Evolutionary conservation across 2,329 filamentous ascomycete genomes (phyloP), one percentile per base, ranked within the genome.

Genomic region (Curvularia spicifera): DNA sequence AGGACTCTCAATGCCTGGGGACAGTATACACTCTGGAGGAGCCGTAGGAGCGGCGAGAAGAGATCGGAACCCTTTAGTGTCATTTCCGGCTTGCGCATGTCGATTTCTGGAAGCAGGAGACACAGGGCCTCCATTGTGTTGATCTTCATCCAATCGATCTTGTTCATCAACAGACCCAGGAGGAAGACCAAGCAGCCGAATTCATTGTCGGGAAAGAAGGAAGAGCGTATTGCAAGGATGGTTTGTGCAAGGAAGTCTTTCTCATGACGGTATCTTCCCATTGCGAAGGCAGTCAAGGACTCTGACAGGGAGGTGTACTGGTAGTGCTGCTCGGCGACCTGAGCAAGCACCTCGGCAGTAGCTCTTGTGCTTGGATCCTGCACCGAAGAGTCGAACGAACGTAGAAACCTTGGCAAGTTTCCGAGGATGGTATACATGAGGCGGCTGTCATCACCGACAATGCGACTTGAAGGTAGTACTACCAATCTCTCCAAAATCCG

Each of bases 51-150:
- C 0, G 95, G 96, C 1, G 95, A 97, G 55, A 99, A 96, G 47
- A 99, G 84, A 77, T 99, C 96, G 0, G 94, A 93, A 0, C 95
- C 94, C 75, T 98, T 93, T 7, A 88, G 89, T 4, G 93, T 90
- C 63, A 99, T 91, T 64, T 97, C 93, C 0, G 90, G 87, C 68
- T 93, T 93, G 54, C 89, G 89, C 90, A 98, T 96, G 71, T 99
- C 93, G 31, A 97, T 90, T 52, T 94, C 89, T 0, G 93, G 91
- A 46, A 99, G 90, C 58, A 97, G 81, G 20, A 91, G 85, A 70
- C 91, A 91, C 0, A 99, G 85, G 12, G 98, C 88, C 59, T 91
- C 89, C 91, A 99, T 96, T 0, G 91, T 93, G 79, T 95, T 94
- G 43, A 93, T 82, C 74, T 96, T 96, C 76, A 98, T 91, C 91